A percentile compares a stretch with the other conserved stretches of the same genome.
phyloP scores from a whole-genome alignment of 805 yeast genomes.

The Starmera quercuum region DNA sequence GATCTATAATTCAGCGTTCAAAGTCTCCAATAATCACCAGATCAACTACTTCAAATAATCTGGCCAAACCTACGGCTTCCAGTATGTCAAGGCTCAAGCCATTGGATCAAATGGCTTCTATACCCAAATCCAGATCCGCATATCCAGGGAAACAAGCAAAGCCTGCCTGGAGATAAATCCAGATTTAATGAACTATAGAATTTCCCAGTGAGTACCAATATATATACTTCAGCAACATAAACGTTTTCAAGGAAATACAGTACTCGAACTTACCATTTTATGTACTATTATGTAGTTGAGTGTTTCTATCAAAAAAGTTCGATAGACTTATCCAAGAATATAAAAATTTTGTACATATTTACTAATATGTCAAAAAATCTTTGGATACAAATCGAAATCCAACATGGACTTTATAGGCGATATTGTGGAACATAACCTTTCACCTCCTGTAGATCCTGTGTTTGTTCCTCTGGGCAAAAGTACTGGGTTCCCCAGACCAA shows the following conservation, averaged over 20 bases:
- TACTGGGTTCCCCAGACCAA: slow-evolving; percentile 79
- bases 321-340: too few species aligned
- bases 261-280: too few species aligned
- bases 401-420: slow-evolving; percentile 87
- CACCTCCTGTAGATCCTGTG: slow-evolving; percentile 93
- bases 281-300: too few species aligned
- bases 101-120: background rate
- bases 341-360: too few species aligned
- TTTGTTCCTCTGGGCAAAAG: slow-evolving; percentile 89
- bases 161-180: slow-evolving; percentile 13
- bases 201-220: too few species aligned
- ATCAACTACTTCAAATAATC: background rate
- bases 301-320: too few species aligned
- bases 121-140: slow-evolving; percentile 4
- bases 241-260: too few species aligned
- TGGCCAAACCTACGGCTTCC: slow-evolving; percentile 15
- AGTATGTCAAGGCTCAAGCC: slow-evolving; percentile 15
- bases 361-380: too few species aligned
- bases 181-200: background rate
- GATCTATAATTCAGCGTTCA: too few species aligned
- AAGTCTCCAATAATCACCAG: too few species aligned
- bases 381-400: too few species aligned
- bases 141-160: slow-evolving; percentile 6
- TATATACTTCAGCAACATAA: too few species aligned
- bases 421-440: slow-evolving; percentile 84